Base-by-base conservation (phyloP, 768 basidiomycete genomes). In the Cyathus striatus region DNA sequence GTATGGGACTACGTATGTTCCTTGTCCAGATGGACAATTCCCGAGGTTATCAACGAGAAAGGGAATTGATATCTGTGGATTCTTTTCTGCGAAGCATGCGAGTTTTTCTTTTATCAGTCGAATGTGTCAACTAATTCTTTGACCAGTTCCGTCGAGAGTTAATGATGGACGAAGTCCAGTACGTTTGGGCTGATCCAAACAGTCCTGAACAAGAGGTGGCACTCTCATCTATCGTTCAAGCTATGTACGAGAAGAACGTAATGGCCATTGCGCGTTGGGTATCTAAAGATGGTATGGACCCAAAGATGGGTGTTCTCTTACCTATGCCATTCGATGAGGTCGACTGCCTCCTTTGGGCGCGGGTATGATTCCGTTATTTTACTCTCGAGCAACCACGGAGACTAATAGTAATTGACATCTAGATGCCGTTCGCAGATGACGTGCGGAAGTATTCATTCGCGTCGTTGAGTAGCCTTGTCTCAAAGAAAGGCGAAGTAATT, bases 381-480 rank as follows among this genome's bases (percentile, higher is more conserved):
- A n/a, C n/a, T n/a, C n/a, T n/a, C n/a, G n/a, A n/a, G n/a, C n/a
- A n/a, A n/a, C n/a, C n/a, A n/a, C n/a, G n/a, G n/a, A n/a, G n/a
- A n/a, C n/a, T n/a, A n/a, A n/a, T n/a, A n/a, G n/a, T n/a, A n/a
- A n/a, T 30, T 30, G 7, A 30, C 27, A 30, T 32, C 7, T 49
- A 94, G 91, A 79, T 97, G 76, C 95, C 95, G 0, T 97, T 96
- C 56, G 91, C 91, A 2, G 95, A 99, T 58, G 95, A 99, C 53
- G 72, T 92, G 41, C 80, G 92, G 45, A 86, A 81, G 49, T 91
- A 90, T 61, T 81, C 79, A 7, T 97, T 99, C 59, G 79, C 86
- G 0, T 89, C 89, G 0, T 73, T 98, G 23, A 78, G 82, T 34
- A 71, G 71, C 7, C 73, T 95, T 13, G 67, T 83, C 45, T 83